These are phyloP conservation scores for Salvia miltiorrhiza DNA, from an alignment of 257 asterid species.

Conservation along the genomic window DNA sequence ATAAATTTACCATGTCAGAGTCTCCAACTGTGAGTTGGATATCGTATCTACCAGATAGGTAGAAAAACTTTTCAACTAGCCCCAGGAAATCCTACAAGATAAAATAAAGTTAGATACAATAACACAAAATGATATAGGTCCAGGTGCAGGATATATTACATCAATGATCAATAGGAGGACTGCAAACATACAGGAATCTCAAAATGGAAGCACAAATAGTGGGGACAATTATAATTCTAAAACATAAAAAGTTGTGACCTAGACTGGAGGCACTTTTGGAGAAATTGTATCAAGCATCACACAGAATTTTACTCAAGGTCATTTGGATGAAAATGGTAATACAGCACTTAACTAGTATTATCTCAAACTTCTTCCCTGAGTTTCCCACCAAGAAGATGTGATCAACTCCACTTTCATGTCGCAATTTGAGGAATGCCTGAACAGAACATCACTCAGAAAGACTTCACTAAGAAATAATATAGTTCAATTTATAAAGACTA, in stretches of 20 bases:
- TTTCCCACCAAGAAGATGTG: slow-evolving; percentile 83
- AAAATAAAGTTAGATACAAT: slow-evolving; percentile 17
- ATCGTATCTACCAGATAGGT: slow-evolving; percentile 83
- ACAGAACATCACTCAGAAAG: slow-evolving; percentile 19
- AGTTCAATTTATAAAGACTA: slow-evolving; percentile 6
- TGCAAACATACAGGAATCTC: background rate
- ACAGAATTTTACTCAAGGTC: background rate
- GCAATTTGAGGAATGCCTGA: slow-evolving; percentile 87
- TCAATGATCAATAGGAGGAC: background rate
- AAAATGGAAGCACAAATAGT: background rate
- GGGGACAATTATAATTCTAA: background rate
- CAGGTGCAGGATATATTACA: slow-evolving; percentile 1
- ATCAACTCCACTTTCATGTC: slow-evolving; percentile 81
- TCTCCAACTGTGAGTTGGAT: slow-evolving; percentile 92
- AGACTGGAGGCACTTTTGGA: background rate
- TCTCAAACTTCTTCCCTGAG: slow-evolving; percentile 70
- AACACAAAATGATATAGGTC: background rate
- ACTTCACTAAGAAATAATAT: background rate
- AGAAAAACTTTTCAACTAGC: slow-evolving; percentile 84
- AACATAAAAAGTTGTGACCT: slow-evolving; percentile 1
- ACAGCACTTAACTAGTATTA: slow-evolving; percentile 59
- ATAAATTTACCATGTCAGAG: slow-evolving; percentile 66
- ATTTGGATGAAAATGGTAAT: slow-evolving; percentile 9
- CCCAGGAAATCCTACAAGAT: slow-evolving; percentile 93
- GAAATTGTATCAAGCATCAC: slow-evolving; percentile 2